Conservation (phyloP, 2,329 filamentous ascomycete genomes). For the Samsoniella hepiali region DNA sequence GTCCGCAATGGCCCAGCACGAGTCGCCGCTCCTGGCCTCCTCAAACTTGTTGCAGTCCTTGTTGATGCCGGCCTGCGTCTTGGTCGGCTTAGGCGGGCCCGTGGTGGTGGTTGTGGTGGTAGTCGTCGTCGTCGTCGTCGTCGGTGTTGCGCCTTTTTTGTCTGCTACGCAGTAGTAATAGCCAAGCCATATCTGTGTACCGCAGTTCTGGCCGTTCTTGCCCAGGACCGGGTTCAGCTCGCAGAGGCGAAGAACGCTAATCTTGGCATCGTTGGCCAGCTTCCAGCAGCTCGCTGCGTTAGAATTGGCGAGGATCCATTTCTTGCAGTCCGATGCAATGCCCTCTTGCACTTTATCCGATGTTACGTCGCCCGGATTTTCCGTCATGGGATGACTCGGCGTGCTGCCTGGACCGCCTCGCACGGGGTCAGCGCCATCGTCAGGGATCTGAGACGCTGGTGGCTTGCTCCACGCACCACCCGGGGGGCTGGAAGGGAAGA, state of each 20-base stretch:
- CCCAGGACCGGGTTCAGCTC: conserved; percentile 24
- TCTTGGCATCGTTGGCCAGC: conserved; percentile 15
- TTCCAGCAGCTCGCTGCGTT: conserved; percentile 11
- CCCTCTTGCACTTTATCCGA: not conserved
- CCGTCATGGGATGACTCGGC: conserved; percentile 3
- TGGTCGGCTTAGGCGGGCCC: conserved; percentile 17
- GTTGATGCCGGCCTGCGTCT: conserved; percentile 10
- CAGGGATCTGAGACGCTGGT: conserved; percentile 13
- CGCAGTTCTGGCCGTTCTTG: conserved; percentile 26
- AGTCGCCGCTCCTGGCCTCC: not conserved
- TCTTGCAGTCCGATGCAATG: conserved; percentile 13
- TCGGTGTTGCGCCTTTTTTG: not conserved
- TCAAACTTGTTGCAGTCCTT: conserved; percentile 21
- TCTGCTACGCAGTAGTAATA: conserved; percentile 27
- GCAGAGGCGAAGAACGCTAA: conserved; percentile 18
- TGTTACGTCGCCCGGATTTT: not conserved
- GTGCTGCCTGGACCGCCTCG: conserved; percentile 20
- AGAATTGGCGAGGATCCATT: conserved; percentile 11
- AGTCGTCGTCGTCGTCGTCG: not conserved
- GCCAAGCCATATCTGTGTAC: conserved; percentile 23
- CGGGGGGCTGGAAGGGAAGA: not conserved
- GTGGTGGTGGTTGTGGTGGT: not conserved
- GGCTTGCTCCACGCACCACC: not conserved
- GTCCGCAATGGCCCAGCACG: not conserved
- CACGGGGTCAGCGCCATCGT: conserved; percentile 16